Base-by-base conservation (phyloP, 1,139 yeast genomes). In the Nakaseomyces kungkrabaensis region DNA sequence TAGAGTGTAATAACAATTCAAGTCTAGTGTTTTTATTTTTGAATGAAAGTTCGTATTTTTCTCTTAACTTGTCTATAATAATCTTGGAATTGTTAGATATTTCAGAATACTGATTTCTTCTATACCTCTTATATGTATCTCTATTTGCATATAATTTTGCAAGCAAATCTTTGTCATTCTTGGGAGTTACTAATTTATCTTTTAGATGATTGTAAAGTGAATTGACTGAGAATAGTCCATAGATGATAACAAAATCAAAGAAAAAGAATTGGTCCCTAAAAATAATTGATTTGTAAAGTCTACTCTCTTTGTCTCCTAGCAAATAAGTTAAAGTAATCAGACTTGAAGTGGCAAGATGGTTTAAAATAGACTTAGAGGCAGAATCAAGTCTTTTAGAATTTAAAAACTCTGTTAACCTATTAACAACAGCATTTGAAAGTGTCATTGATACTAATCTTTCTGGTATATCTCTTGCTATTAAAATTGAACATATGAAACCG, bases 41-140 rank as follows among this genome's bases (percentile, higher is more conserved):
- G 17, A 45, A 32, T 2, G 59, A 49, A 10, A 62, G 43, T 46
- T 61, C 65, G 42, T 60, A 57, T 5, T 59, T 52, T 46, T 62
- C 66, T 9, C 49, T 52, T 33, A 61, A 46, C 47, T 59, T 57
- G 48, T 59, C 59, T 45, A 60, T 49, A 17, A 59, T 45, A 9
- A 60, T 58, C 41, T 56, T 55, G 25, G 58, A 51, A 49, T 53
- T 57, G 11, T 27, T 41, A 5, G 44, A 41, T n/a, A 41, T 41
- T 11, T 41, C 44, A 7, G 44, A 41, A 17, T 41, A 41, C 9
- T 38, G 42, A 17, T 41, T 41, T 7, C 34, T 6, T 29, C 11
- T 29, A 17, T 41, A 41, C 13, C 25, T 41, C 44, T 22, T 41
- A 17, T 41, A 41, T 4, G 44, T 41, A n/a, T 41, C 25, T 8